phyloP scores from a whole-genome alignment of 371 early-diverging fungal species.

The Blyttiomyces sp. region DNA sequence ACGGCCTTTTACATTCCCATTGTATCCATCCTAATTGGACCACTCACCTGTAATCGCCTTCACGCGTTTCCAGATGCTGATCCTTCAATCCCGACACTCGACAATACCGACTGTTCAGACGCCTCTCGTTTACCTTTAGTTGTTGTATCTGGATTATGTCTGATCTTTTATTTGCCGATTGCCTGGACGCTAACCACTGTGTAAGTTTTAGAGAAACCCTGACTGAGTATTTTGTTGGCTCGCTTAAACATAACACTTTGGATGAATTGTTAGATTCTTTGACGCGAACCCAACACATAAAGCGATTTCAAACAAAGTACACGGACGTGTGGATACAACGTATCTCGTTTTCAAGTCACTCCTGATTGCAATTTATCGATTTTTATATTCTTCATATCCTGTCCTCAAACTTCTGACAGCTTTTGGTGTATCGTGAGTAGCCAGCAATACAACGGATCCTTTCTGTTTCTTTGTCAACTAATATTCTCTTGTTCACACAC shows the following conservation, averaged over 20 bases:
- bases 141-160: neutral
- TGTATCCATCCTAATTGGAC: neutral
- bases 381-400: no score
- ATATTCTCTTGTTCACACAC: neutral
- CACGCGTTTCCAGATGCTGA: neutral
- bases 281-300: slow-evolving; percentile 6
- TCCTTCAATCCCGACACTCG: neutral
- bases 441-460: no score
- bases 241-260: no score
- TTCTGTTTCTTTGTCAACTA: neutral
- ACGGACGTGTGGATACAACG: slow-evolving; percentile 6
- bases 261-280: slow-evolving; percentile 11
- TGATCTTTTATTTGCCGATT: slow-evolving; percentile 2
- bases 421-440: no score
- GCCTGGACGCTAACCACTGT: slow-evolving; percentile 1
- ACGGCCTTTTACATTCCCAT: no score
- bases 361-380: slow-evolving; percentile 1
- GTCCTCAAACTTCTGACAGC: no score
- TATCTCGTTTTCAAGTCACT: slow-evolving; percentile 6
- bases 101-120: neutral
- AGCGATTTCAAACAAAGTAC: neutral
- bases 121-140: neutral
- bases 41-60: slow-evolving; percentile 8
- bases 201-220: neutral
- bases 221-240: no score